Evolutionary conservation across 768 basidiomycete genomes (phyloP), one percentile per base, ranked within the genome.

Genomic region (Fistulinella prunicolor): DNA sequence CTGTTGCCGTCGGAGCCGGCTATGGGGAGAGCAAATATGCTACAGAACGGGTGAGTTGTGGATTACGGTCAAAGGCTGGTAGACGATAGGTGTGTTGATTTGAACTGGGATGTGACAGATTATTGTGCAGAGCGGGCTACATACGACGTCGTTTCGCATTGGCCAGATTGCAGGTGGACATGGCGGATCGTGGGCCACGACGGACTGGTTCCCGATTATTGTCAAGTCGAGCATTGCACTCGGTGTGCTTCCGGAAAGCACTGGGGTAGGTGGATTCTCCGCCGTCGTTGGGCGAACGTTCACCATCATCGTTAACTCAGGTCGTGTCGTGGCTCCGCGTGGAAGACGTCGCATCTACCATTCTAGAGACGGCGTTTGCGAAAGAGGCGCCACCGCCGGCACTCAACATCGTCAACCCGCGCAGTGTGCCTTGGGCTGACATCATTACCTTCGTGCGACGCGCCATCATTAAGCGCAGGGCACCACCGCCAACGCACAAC

Each of bases 21-120:
- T 80, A 80, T 40, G 67, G 73, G 9, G 76, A 77, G 48, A 58
- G 66, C 1, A 81, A 81, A 56, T 79, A 73, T 50, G 50, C 70
- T 3, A 54, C 70, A 0, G 76, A 78, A 58, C 56, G 69, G 39
- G 65, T 69, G 38, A 19, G 70, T 53, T 6, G 10, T 10, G 21
- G 3, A 10, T 14, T 23, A 21, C 9, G 39, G 6, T 5, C 14
- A 7, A 6, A 28, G 6, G 6, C 30, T 10, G 4, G 9, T 6
- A 9, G 9, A 32, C 30, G 30, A 22, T 9, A 9, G 12, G 13
- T 2, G 4, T 29, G 9, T 23, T 44, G 26, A 57, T n/a, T 9
- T 19, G n/a, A 3, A n/a, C 13, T n/a, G 4, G 30, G 4, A 8
- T n/a, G n/a, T n/a, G 19, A 14, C 23, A 73, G 65, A 59, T 78